Evolutionary conservation across 495 filamentous ascomycete genomes (phyloP), one percentile per base, ranked within the genome.

Genomic region (Lentithecium fluviatile): DNA sequence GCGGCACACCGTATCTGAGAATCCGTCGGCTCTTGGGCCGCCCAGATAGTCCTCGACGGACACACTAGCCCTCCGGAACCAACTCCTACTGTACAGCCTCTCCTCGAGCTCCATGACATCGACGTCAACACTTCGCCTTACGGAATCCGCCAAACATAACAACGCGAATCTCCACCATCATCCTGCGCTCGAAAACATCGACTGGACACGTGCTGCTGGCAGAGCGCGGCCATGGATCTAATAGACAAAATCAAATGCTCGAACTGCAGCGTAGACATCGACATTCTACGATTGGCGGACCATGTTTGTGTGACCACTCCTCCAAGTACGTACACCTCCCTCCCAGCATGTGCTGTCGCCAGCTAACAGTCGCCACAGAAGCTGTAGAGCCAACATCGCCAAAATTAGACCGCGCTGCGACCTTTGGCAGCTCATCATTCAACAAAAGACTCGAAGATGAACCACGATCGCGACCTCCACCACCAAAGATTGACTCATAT

Each of bases 201-300:
- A 56, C 21, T 56, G 43, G 45, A 21, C 13, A 43, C 38, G 21
- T 32, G 19, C 60, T 26, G 6, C 21, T 25, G 54, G 43, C 12
- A 46, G 47, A 42, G 20, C 38, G 34, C 57, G 52, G 42, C 55
- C 46, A 64, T 74, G 40, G 74, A 77, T 64, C 76, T 85, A 67
- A 83, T 83, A 77, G 91, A 93, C 68, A 85, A 85, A 19, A 91
- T 98, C 74, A 97, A 96, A 84, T 98, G 94, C 78, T 97, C 95
- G 49, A 88, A 80, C 72, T 98, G 94, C 71, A 85, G 85, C 46
- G 75, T 77, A 34, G 83, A 94, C 71, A 90, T 97, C 60, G 89
- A 93, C 69, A 97, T 98, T 65, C 86, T 88, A 8, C 75, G 84
- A 68, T 89, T 98, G 90, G 94, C 91, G 42, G 92, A 98, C 65